Evolutionary conservation across 805 yeast species (phyloP).

Genomic region (Saccharomyces kudriavzevii): DNA sequence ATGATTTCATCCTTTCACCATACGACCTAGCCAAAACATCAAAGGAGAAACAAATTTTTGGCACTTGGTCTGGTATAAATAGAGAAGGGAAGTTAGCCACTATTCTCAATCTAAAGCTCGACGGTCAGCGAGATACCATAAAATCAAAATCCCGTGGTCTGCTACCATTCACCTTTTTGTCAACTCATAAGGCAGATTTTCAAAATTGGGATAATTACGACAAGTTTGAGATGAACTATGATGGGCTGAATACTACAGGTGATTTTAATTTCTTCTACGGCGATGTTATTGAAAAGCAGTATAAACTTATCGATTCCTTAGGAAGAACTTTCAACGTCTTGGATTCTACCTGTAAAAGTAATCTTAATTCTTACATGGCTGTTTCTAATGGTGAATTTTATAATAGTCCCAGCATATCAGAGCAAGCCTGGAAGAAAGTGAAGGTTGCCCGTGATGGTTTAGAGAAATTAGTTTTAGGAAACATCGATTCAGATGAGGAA

Average conservation of each 20-base stretch:
- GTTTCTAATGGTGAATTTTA: slow-evolving; percentile 28
- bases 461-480: slow-evolving; percentile 24
- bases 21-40: slow-evolving; percentile 47
- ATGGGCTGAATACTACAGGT: slow-evolving; percentile 18
- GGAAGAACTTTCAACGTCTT: slow-evolving; percentile 28
- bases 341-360: slow-evolving; percentile 18
- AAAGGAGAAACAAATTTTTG: slow-evolving; percentile 49
- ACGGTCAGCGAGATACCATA: slow-evolving; percentile 26
- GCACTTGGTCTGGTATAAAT: slow-evolving; percentile 86
- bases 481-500: slow-evolving; percentile 24
- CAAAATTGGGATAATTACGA: slow-evolving; percentile 24
- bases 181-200: slow-evolving; percentile 16
- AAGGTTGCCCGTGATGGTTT: slow-evolving; percentile 43
- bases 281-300: slow-evolving; percentile 17
- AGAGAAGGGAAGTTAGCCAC: slow-evolving; percentile 55
- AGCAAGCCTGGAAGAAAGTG: slow-evolving; percentile 72
- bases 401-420: slow-evolving; percentile 14
- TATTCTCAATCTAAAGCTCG: slow-evolving; percentile 62
- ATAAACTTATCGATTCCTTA: slow-evolving; percentile 22
- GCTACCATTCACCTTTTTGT: slow-evolving; percentile 36
- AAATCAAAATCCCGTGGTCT: slow-evolving; percentile 36
- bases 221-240: slow-evolving; percentile 17
- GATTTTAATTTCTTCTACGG: slow-evolving; percentile 35
- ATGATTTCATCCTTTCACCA: slow-evolving; percentile 48
- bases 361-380: slow-evolving; percentile 15